phyloP scores from a whole-genome alignment of 352 stramenopile genomes.

The Plasmopara viticola region DNA sequence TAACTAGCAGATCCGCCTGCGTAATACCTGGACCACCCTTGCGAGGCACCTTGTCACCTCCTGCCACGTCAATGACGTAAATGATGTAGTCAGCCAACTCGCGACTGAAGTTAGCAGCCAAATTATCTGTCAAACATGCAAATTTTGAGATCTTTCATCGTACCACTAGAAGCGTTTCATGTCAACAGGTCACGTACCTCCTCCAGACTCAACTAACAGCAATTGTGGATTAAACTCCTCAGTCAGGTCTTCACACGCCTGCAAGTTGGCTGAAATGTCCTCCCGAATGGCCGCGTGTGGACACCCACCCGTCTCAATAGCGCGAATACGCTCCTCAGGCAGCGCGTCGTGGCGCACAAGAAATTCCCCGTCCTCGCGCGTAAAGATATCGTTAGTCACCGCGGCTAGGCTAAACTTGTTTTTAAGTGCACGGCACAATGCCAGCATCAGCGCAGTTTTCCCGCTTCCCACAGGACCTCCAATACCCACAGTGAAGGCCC shows the following conservation, averaged over 20 bases:
- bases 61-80: conserved; percentile 98
- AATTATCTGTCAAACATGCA: conserved; percentile 81
- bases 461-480: conserved; percentile 92
- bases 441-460: conserved; percentile 94
- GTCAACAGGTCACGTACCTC: conserved; percentile 32
- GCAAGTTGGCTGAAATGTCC: conserved; percentile 96
- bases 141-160: not conserved
- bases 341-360: conserved; percentile 92
- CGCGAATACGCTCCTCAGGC: conserved; percentile 84
- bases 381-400: conserved; percentile 99
- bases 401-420: conserved; percentile 75
- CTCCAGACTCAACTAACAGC: conserved; percentile 87
- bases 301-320: conserved; percentile 97
- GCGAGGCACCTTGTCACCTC: conserved; percentile 96
- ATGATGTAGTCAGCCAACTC: conserved; percentile 98
- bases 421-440: conserved; percentile 86
- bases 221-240: conserved; percentile 79
- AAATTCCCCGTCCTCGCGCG: conserved; percentile 97
- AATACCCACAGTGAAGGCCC: conserved; percentile 94
- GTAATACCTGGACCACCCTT: conserved; percentile 98
- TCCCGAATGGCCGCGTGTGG: conserved; percentile 96
- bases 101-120: conserved; percentile 95
- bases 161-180: not conserved
- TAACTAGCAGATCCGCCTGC: conserved; percentile 94
- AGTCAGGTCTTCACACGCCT: conserved; percentile 94